Evolutionary conservation across 1,284 basidiomycete genomes (phyloP).

Genomic region (Mycosarcoma mackinlayi): DNA sequence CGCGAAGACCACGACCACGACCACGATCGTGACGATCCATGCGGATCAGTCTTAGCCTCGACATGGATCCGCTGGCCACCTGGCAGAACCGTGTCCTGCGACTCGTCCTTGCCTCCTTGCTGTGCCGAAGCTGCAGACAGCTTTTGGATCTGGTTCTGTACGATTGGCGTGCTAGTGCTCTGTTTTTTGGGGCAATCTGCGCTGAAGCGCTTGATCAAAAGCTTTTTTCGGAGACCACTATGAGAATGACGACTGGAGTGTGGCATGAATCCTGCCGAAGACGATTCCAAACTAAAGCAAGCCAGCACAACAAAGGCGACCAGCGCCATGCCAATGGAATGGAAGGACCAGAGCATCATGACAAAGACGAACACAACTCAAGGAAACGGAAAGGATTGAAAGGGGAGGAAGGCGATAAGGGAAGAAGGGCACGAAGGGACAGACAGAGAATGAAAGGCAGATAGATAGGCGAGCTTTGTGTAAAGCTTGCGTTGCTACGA

Average conservation of each 20-base stretch:
- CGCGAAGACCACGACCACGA: slow-evolving; percentile 34
- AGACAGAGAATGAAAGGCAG: no score
- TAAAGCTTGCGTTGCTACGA: no score
- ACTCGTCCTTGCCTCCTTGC: slow-evolving; percentile 11
- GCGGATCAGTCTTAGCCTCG: slow-evolving; percentile 12
- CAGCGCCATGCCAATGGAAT: slow-evolving; percentile 30
- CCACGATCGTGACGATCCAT: slow-evolving; percentile 21
- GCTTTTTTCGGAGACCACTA: neutral
- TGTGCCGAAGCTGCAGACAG: slow-evolving; percentile 15
- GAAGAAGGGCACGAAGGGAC: no score
- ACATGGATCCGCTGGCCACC: slow-evolving; percentile 14
- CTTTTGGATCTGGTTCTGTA: slow-evolving; percentile 16
- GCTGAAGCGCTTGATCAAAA: slow-evolving; percentile 8
- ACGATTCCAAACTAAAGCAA: neutral
- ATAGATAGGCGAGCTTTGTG: no score
- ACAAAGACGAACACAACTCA: neutral
- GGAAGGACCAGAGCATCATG: slow-evolving; percentile 8
- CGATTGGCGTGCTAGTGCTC: neutral
- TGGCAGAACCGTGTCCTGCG: slow-evolving; percentile 1
- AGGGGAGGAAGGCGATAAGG: neutral
- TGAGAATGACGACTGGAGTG: slow-evolving; percentile 5
- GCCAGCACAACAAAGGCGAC: slow-evolving; percentile 19
- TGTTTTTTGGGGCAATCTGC: slow-evolving; percentile 7
- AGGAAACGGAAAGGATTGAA: neutral
- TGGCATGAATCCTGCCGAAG: slow-evolving; percentile 5